phyloP scores from a whole-genome alignment of 345 rosid genomes.

The Salix caprea region DNA sequence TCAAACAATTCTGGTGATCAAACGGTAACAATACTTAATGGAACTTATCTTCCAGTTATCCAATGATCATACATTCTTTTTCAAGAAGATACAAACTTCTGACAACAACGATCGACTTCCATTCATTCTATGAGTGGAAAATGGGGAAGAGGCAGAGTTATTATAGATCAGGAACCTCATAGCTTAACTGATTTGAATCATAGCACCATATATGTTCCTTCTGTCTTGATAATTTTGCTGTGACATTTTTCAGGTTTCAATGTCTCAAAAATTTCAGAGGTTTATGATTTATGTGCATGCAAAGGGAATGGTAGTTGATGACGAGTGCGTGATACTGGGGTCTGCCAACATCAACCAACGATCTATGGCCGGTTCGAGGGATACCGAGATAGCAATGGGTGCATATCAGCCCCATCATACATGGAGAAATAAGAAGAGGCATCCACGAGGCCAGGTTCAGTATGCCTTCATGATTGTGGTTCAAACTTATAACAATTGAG shows the following conservation, averaged over 20 bases:
- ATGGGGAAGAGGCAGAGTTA: neutral
- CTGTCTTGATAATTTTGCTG: neutral
- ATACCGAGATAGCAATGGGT: constrained; percentile 89
- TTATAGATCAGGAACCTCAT: neutral
- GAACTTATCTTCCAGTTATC: neutral
- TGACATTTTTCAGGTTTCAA: constrained; percentile 43
- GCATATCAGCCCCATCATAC: constrained; percentile 66
- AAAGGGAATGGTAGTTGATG: constrained; percentile 84
- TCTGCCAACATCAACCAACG: constrained; percentile 87
- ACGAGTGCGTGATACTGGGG: constrained; percentile 74
- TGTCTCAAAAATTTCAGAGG: constrained; percentile 49
- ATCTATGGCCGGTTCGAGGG: constrained; percentile 78
- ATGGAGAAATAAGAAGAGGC: constrained; percentile 49
- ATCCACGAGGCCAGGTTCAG: constrained; percentile 66
- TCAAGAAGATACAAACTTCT: neutral
- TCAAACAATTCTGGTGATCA: constrained; percentile 21
- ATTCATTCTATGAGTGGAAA: neutral
- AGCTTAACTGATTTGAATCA: neutral
- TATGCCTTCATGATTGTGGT: neutral
- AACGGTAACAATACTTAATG: constrained; percentile 27
- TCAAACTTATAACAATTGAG: neutral
- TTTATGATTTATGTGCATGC: constrained; percentile 87
- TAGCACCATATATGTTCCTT: neutral
- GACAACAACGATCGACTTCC: neutral
- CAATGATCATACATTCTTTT: neutral